Base-by-base conservation (phyloP, 176 grass and related monocot genomes). In the Hyparrhenia diplandra region DNA sequence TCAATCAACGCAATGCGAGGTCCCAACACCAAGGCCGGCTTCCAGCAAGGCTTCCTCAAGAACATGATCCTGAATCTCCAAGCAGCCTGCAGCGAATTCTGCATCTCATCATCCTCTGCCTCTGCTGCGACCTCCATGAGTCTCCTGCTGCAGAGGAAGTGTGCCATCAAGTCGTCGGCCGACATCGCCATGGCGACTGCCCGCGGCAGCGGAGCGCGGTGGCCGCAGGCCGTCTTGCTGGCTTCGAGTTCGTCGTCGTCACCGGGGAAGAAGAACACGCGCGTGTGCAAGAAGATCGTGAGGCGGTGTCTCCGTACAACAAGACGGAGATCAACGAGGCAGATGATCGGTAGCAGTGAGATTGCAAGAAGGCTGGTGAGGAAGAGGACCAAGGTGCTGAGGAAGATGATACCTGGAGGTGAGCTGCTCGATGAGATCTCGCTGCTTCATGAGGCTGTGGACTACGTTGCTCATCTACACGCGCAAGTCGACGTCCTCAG, bases 401-500 rank as follows among this genome's bases (percentile, higher is more conserved):
- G 81, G 51, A 93, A 54, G 47, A 78, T 97, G 46, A 67, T 94
- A 42, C 94, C 94, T 0, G 94, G 94, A 16, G 91, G 91, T 0
- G 87, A 97, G 78, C 14, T 73, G 31, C 32, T 97, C 30, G 71
- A 86, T 13, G 91, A 84, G 51, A 43, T 31, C 78, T 84, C 87
- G 41, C 43, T 97, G 71, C 36, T 97, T 30, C 83, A 73, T 31
- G 94, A 97, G 39, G 81, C 87, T 55, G 37, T 97, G 78, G 94
- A 97, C 40, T 94, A 97, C 41, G 89, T 91, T 5, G 80, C 77
- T 18, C 88, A 88, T 71, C 91, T 97, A 6, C 82, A 83, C 73
- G 81, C 89, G 5, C 91, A 97, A 17, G 91, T 91, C 8, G 87
- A 91, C 75, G 46, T 91, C 57, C 86, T 97, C 67, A 81, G 84